Evolutionary conservation across 257 asterid genomes (phyloP).

Genomic region (Orobanche coerulescens): DNA sequence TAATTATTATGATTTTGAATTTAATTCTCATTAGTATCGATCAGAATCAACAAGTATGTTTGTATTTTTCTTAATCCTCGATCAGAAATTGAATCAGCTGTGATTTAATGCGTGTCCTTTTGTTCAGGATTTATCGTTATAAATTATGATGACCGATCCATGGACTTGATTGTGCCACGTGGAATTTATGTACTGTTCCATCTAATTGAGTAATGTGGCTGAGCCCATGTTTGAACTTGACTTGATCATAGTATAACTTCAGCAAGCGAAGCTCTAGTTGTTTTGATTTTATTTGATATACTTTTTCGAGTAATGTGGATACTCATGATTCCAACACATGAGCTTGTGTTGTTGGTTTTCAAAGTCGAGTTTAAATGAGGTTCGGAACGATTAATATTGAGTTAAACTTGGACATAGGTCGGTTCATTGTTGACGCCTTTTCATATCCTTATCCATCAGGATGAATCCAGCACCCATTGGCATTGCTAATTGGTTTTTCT

Average conservation of each 20-base stretch:
- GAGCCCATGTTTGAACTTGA: not conserved
- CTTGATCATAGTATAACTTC: not conserved
- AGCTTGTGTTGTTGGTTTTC: not conserved
- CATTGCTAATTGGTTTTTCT: not conserved
- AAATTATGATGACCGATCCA: not conserved
- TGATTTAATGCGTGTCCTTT: not conserved
- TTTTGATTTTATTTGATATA: not conserved
- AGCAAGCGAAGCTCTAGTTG: not conserved
- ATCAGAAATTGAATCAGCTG: not conserved
- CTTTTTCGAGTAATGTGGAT: not conserved
- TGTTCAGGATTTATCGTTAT: not conserved
- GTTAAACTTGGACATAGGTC: no score
- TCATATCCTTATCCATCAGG: not conserved
- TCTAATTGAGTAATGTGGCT: no score
- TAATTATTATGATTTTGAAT: not conserved
- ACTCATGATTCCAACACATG: not conserved
- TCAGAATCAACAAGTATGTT: not conserved
- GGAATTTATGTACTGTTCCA: not conserved
- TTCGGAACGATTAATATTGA: not conserved
- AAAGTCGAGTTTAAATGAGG: not conserved
- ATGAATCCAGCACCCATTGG: not conserved
- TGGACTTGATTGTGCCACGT: not conserved
- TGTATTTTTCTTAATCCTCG: not conserved
- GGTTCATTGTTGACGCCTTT: not conserved
- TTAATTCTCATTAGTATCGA: not conserved